These are phyloP conservation scores for Meira nashicola DNA, from an alignment of 1,284 basidiomycete species.

Conservation along the genomic window DNA sequence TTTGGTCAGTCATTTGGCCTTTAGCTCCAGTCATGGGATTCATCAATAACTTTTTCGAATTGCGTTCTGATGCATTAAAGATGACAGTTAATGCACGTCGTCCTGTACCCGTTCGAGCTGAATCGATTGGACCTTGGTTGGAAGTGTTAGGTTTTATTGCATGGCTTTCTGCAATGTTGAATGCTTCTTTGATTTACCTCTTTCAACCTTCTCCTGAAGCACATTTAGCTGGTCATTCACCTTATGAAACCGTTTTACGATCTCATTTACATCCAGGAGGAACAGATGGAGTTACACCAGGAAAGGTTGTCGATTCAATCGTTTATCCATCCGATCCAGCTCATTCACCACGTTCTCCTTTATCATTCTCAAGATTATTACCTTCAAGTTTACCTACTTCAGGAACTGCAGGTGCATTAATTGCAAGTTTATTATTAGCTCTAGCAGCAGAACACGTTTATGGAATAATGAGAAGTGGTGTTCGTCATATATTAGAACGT, in stretches of 20 bases:
- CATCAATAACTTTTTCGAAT: slow-evolving; percentile 80
- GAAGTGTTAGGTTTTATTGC: slow-evolving; percentile 61
- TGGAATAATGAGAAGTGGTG: slow-evolving; percentile 23
- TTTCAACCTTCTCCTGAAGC: slow-evolving; percentile 31
- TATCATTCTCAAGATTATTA: slow-evolving; percentile 28
- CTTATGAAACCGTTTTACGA: slow-evolving; percentile 37
- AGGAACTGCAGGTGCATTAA: slow-evolving; percentile 29
- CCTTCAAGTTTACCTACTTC: slow-evolving; percentile 27
- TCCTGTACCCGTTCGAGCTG: slow-evolving; percentile 77
- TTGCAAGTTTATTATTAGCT: slow-evolving; percentile 39
- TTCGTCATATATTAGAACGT: slow-evolving; percentile 41
- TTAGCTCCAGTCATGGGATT: slow-evolving; percentile 61
- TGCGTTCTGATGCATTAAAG: slow-evolving; percentile 91
- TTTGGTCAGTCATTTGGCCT: slow-evolving; percentile 78
- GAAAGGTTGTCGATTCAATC: slow-evolving; percentile 1
- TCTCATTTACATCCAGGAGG: slow-evolving; percentile 22
- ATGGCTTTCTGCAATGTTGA: slow-evolving; percentile 39
- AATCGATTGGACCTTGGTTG: slow-evolving; percentile 91
- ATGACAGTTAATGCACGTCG: slow-evolving; percentile 78
- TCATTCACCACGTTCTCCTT: slow-evolving; percentile 13
- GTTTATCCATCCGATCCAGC: slow-evolving; percentile 6
- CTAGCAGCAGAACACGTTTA: slow-evolving; percentile 46
- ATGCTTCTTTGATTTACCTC: slow-evolving; percentile 39
- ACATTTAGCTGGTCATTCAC: slow-evolving; percentile 21
- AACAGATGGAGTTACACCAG: neutral